Percentiles rank a stretch among this genome's conserved stretches.
phyloP scores from a whole-genome alignment of 768 basidiomycete species.

The Tulasnella sp. region DNA sequence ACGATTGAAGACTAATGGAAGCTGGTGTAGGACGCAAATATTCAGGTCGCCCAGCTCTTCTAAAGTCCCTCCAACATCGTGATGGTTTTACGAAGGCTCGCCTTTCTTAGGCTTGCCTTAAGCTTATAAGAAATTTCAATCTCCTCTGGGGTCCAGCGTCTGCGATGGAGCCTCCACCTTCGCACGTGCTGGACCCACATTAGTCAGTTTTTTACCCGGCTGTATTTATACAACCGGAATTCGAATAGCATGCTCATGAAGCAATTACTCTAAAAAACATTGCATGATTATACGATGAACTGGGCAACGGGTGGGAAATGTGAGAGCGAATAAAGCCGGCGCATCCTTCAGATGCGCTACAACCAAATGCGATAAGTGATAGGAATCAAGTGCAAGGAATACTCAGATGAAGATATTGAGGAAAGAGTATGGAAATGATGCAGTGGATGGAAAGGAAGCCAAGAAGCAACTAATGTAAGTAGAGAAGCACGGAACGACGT shows the following conservation, averaged over 20 bases:
- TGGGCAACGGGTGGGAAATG: neutral
- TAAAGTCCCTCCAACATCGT: no score
- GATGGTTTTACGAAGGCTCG: no score
- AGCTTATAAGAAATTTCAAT: no score
- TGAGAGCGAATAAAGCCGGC: neutral
- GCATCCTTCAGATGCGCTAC: conserved; percentile 16
- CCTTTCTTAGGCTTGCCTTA: no score
- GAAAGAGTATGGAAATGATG: neutral
- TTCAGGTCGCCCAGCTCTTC: neutral
- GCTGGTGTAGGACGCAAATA: neutral
- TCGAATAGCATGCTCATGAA: neutral
- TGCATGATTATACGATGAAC: neutral
- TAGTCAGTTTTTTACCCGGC: neutral
- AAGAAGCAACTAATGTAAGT: neutral
- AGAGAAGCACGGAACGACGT: neutral
- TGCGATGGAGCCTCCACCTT: no score
- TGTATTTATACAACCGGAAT: neutral
- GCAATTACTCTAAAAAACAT: neutral
- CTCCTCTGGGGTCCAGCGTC: no score
- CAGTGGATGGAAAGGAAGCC: neutral
- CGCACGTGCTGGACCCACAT: neutral
- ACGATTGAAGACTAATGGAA: neutral
- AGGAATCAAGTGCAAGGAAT: neutral
- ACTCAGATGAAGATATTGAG: neutral
- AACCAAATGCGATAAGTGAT: conserved; percentile 10